Evolutionary conservation across 192 early-diverging fungal genomes (phyloP).

Genomic region (Podila minutissima): DNA sequence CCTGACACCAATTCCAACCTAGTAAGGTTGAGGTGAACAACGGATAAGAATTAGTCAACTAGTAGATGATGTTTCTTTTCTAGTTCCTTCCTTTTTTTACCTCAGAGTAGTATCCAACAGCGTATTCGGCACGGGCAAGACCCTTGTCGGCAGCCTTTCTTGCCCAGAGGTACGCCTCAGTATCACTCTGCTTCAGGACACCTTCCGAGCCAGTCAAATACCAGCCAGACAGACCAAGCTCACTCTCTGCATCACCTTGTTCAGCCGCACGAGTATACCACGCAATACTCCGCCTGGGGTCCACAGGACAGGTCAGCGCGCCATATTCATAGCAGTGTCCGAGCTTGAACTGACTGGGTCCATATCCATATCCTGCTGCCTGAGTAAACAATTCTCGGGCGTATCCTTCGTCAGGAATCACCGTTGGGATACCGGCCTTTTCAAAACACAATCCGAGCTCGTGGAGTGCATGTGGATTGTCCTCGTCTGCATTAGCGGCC

Average conservation of each 20-base stretch:
- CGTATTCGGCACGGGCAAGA: slow-evolving; percentile 95
- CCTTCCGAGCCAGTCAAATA: slow-evolving; percentile 96
- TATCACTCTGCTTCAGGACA: slow-evolving; percentile 88
- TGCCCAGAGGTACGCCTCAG: slow-evolving; percentile 98
- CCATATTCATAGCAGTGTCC: slow-evolving; percentile 97
- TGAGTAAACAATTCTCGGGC: slow-evolving; percentile 93
- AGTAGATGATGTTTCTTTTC: background rate
- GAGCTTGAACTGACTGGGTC: slow-evolving; percentile 91
- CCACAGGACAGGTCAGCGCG: slow-evolving; percentile 83
- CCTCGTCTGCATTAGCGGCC: slow-evolving; percentile 87
- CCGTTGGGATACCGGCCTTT: slow-evolving; percentile 63
- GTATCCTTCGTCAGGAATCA: slow-evolving; percentile 85
- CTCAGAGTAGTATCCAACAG: slow-evolving; percentile 96
- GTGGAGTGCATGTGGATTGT: slow-evolving; percentile 93
- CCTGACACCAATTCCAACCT: slow-evolving; percentile 83
- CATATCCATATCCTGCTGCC: slow-evolving; percentile 93
- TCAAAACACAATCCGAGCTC: slow-evolving; percentile 80
- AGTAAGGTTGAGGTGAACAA: slow-evolving; percentile 6
- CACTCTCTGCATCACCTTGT: slow-evolving; percentile 89
- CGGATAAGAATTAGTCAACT: slow-evolving; percentile 10
- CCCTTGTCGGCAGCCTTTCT: slow-evolving; percentile 95
- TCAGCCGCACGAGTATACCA: slow-evolving; percentile 97
- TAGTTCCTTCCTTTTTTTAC: slow-evolving; percentile 9
- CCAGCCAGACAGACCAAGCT: slow-evolving; percentile 96
- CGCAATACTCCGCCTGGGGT: slow-evolving; percentile 90